Evolutionary conservation across 1,284 basidiomycete species (phyloP).

Genomic region (Trichosporon inkin): DNA sequence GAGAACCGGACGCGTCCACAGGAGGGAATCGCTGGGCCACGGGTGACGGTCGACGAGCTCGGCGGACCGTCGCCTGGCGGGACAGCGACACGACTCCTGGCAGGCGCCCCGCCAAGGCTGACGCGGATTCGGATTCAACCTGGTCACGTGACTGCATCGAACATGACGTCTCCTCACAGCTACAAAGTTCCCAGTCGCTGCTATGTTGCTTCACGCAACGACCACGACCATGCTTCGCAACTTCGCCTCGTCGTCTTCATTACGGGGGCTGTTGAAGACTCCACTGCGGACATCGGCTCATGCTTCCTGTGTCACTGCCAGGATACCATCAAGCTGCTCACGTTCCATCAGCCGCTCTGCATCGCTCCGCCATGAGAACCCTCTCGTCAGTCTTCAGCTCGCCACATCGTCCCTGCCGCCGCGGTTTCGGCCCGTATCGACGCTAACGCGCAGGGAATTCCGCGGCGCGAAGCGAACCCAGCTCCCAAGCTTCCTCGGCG

Average conservation of each 20-base stretch:
- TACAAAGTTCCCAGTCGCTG: not conserved
- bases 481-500: conserved; percentile 48
- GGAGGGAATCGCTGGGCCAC: not conserved
- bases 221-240: not conserved
- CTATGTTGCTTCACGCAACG: not conserved
- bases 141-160: not conserved
- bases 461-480: conserved; percentile 41
- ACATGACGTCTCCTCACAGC: not conserved
- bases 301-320: not conserved
- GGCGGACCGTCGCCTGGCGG: no score
- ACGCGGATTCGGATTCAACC: not conserved
- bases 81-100: not conserved
- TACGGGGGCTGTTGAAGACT: no score
- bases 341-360: conserved; percentile 4
- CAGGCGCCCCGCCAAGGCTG: not conserved
- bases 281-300: not conserved
- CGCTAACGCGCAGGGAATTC: conserved; percentile 41
- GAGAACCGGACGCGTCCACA: not conserved
- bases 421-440: not conserved
- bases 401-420: not conserved
- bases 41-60: no score
- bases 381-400: conserved; percentile 28
- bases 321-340: not conserved
- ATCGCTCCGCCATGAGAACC: conserved; percentile 34
- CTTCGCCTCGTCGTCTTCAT: no score